Evolutionary conservation across 345 rosid species (phyloP), one percentile per base, ranked within the genome.

Genomic region (Salix brachista): DNA sequence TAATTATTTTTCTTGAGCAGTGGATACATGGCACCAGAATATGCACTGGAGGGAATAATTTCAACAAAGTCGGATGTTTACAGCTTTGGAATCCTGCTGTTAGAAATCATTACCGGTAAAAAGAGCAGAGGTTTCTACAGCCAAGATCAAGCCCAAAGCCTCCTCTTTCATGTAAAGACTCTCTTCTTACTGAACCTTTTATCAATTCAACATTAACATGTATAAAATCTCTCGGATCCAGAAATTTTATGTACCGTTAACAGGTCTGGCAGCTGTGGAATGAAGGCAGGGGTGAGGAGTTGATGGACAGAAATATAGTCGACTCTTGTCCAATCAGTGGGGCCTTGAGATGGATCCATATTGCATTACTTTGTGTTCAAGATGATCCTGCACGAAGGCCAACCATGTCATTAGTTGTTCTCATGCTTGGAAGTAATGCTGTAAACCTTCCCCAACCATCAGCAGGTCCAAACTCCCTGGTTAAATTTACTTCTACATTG

Each of bases 1-100:
- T 50, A 26, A 10, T 25, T 36, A 19, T 21, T 60, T 50, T 30
- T 36, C 52, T 26, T 21, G 10, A 13, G 36, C 83, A 88, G 87
- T 80, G 92, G 91, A 7, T 89, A 88, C 81, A 89, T 85, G 88
- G 86, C 92, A 37, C 88, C 88, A 32, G 89, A 90, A 42, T 85
- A 90, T 71, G 89, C 86, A 18, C 69, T 81, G 19, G 86, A 83
- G 3, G 90, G 90, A 10, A 5, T 64, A 11, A 83, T 90, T 67
- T 88, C 89, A 1, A 77, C 77, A 7, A 88, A 90, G 72, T 87
- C 87, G 0, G 89, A 90, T 83, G 87, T 88, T 14, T 87, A 83
- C 37, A 87, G 88, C 74, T 90, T 80, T 28, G 88, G 90, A 58
- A 44, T 87, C 6, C 65, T 87, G 18, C 17, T 85, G 69, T 61